phyloP scores from a whole-genome alignment of 2,329 filamentous ascomycete species.

The Dactylellina sp. region DNA sequence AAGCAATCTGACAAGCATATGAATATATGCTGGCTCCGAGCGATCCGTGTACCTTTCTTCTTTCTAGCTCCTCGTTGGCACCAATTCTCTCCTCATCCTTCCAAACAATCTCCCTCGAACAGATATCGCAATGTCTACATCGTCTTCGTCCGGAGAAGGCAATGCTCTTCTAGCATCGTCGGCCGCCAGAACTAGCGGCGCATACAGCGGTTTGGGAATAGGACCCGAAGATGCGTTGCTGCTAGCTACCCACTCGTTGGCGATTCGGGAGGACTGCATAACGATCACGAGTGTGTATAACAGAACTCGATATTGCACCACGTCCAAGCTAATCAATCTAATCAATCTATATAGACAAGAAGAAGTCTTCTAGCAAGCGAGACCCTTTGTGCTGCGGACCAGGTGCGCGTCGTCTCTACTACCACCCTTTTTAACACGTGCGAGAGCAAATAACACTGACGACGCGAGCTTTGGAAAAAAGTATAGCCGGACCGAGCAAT shows the following conservation, averaged over 20 bases:
- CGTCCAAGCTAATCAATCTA: neutral
- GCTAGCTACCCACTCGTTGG: conserved; percentile 39
- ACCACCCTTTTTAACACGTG: neutral
- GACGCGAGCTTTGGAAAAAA: neutral
- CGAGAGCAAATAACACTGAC: conserved; percentile 21
- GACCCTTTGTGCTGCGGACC: conserved; percentile 34
- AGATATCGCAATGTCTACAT: conserved; percentile 26
- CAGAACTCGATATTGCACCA: neutral
- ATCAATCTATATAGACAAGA: conserved; percentile 29
- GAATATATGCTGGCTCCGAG: neutral
- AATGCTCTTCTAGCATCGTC: neutral
- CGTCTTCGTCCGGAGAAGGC: conserved; percentile 6
- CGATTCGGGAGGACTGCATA: conserved; percentile 45
- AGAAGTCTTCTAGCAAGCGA: conserved; percentile 49
- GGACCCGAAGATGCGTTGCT: conserved; percentile 52
- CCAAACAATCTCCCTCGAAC: neutral
- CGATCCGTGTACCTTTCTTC: neutral
- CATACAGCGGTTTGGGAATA: conserved; percentile 28
- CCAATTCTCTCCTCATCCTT: neutral
- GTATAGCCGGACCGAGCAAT: conserved; percentile 8
- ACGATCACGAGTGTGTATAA: conserved; percentile 31
- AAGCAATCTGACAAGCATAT: neutral
- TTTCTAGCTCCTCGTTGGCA: neutral
- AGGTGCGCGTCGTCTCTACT: neutral
- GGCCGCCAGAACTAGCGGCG: conserved; percentile 1